Evolutionary conservation across 805 yeast species (phyloP).

Genomic region (Lipomyces yamadae): DNA sequence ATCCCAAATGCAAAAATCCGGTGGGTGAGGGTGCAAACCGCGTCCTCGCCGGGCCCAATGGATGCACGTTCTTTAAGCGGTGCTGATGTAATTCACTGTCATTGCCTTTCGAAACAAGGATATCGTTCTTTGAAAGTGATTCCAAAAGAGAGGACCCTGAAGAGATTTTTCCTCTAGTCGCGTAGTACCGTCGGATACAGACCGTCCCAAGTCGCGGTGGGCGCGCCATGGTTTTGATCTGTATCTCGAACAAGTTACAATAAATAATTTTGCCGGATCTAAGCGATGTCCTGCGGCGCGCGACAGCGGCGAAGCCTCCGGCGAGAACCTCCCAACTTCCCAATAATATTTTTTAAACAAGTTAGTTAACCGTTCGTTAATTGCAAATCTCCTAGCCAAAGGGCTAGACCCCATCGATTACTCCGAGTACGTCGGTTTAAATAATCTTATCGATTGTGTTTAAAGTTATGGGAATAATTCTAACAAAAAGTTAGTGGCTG

Average conservation of each 20-base stretch:
- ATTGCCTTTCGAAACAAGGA: not conserved
- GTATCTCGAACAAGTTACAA: not conserved
- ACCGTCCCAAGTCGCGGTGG: not conserved
- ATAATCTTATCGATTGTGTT: not conserved
- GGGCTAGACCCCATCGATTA: not conserved
- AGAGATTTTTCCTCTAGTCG: not conserved
- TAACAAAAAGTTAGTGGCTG: slow-evolving; percentile 1
- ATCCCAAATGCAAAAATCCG: slow-evolving; percentile 91
- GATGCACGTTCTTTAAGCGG: slow-evolving; percentile 15
- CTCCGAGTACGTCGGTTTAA: not conserved
- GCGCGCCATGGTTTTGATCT: not conserved
- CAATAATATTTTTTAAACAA: not conserved
- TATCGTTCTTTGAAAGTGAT: not conserved
- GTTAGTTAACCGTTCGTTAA: slow-evolving; percentile 29
- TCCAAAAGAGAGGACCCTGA: not conserved
- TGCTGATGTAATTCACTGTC: not conserved
- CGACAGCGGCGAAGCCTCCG: not conserved
- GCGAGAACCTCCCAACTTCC: not conserved
- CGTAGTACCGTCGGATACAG: not conserved
- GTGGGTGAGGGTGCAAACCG: slow-evolving; percentile 99
- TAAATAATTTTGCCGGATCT: not conserved
- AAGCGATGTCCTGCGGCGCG: not conserved
- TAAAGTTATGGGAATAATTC: not conserved
- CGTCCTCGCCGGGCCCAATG: slow-evolving; percentile 60
- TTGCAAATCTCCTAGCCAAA: not conserved